Base-by-base conservation (phyloP, 176 grass and related monocot species). In the Triticum timopheevii region DNA sequence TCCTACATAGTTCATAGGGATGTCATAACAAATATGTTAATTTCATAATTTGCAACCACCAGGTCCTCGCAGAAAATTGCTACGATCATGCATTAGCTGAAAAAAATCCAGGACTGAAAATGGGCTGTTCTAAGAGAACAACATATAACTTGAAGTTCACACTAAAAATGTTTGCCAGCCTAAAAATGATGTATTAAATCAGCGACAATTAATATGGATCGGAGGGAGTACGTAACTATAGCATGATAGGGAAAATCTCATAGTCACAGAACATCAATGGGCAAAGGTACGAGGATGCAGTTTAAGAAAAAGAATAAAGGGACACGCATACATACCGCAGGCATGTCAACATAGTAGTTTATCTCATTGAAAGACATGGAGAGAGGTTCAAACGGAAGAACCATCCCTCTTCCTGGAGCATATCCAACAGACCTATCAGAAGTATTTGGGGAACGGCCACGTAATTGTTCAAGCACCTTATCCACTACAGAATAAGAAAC, bases 301-400 rank as follows among this genome's bases (percentile, higher is more conserved):
- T 27, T 59, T 19, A 56, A 10, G 47, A 80, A 64, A 75, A 38
- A 84, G 23, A 77, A 64, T 81, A 67, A 33, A 79, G 71, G 82
- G 78, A 15, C 5, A 89, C 31, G 56, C 42, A 82, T 69, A 86
- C 92, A 86, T 33, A 98, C 93, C 47, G 86, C 70, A 70, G 96
- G 96, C 96, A 98, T 98, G 64, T 98, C 93, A 25, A 98, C 93
- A 45, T 86, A 98, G 87, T 98, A 98, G 84, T 92, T 96, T 84
- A 98, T 92, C 72, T 96, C 93, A 56, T 76, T 91, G 76, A 98
- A 98, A 81, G 96, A 94, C 93, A 98, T 98, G 86, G 87, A 77
- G 13, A 98, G 88, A 39, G 96, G 93, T 69, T 83, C 90, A 73
- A 98, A 98, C 69, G 96, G 96, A 94, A 98, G 96, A 90, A 98